Evolutionary conservation across 106 monocot genomes (phyloP), one percentile per base, ranked within the genome.

Genomic region (Narthecium ossifragum): DNA sequence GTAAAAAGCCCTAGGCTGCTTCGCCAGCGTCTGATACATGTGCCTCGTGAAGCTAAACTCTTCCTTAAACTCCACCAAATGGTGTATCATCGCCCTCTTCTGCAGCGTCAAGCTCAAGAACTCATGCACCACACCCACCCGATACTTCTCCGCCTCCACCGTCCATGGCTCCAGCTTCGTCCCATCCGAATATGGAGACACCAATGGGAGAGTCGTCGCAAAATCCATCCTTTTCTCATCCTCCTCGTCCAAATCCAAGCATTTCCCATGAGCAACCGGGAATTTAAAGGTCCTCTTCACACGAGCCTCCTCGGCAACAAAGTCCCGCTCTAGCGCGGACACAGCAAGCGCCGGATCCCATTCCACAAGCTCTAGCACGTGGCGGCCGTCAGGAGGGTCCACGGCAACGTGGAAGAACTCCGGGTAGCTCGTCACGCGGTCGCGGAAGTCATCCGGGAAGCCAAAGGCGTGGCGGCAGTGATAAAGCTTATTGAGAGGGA

Each of bases 21-120:
- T 98, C 59, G 58, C 37, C 32, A 98, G 71, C 84, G 81, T 79
- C 28, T 74, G 70, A 21, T 98, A 87, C 10, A 76, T 91, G 60
- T 84, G 96, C 73, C 61, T 81, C 14, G 90, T 98, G 25, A 98
- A 73, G 56, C 73, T 62, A 15, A 98, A 78, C 66, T 98, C 96
- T 62, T 98, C 96, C 66, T 98, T 91, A 64, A 98, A 98, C 78
- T 98, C 96, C 63, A 98, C 83, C 22, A 87, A 75, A 68, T 98
- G 87, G 50, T 98, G 96, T 17, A 98, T 98, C 38, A 69, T 80
- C 6, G 96, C 96, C 60, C 86, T 71, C 76, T 88, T 91, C 79
- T 98, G 87, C 58, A 87, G 30, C 8, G 91, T 91, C 72, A 98
- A 65, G 71, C 80, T 85, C 51, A 98, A 34, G 58, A 98, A 87